These are phyloP conservation scores for Cyberlindnera mrakii DNA, from an alignment of 805 yeast genomes.

Conservation along the genomic window DNA sequence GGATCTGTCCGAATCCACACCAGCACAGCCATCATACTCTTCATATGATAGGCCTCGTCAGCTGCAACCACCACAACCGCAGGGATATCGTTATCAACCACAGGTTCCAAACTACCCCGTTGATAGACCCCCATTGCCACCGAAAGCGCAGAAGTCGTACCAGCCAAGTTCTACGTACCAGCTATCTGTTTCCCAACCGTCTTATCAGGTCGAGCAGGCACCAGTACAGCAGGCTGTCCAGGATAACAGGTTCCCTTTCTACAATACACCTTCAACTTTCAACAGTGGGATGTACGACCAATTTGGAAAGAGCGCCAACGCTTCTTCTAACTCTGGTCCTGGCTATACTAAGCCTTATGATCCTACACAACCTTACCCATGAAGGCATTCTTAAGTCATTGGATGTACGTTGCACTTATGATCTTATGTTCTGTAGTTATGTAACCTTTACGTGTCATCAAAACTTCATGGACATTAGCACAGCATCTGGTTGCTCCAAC, in stretches of 20 bases:
- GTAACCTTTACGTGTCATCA: constrained; percentile 9
- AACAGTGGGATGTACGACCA: constrained; percentile 33
- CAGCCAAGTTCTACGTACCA: constrained; percentile 1
- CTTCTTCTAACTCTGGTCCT: neutral
- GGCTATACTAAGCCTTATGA: constrained; percentile 21
- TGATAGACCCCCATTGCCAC: constrained; percentile 5
- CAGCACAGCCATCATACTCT: constrained; percentile 1
- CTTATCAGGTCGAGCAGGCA: constrained; percentile 18
- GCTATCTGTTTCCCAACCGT: neutral
- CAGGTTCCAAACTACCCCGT: constrained; percentile 3
- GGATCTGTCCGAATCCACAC: too few species aligned
- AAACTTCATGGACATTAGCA: constrained; percentile 28
- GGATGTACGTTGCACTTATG: neutral
- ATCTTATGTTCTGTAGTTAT: neutral
- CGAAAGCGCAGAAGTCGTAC: constrained; percentile 1
- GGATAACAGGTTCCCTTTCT: constrained; percentile 33
- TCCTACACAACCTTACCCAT: constrained; percentile 11
- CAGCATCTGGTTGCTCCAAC: constrained; percentile 44
- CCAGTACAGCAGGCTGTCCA: constrained; percentile 5
- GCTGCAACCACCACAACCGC: constrained; percentile 17
- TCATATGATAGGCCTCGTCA: constrained; percentile 5
- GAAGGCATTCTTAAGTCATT: neutral
- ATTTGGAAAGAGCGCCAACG: constrained; percentile 1
- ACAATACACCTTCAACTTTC: constrained; percentile 45
- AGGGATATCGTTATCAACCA: constrained; percentile 6